These are phyloP conservation scores for Wallacemonas collosoma DNA, from an alignment of 208 protist genomes.

Conservation along the genomic window DNA sequence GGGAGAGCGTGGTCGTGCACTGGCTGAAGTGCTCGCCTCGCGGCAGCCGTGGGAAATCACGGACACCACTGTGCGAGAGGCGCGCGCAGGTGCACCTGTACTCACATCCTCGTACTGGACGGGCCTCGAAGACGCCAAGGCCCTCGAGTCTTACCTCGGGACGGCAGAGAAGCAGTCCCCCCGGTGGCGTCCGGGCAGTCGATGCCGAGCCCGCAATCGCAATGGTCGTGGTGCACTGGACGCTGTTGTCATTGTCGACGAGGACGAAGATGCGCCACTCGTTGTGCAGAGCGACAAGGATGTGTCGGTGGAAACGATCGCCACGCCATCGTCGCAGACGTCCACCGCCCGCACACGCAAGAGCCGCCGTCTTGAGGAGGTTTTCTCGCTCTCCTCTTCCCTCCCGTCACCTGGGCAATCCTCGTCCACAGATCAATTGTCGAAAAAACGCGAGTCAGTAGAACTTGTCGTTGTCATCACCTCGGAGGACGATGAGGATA, in stretches of 20 bases:
- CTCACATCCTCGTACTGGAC: constrained; percentile 44
- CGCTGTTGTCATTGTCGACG: constrained; percentile 8
- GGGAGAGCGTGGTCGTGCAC: not conserved
- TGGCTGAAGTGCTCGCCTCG: not conserved
- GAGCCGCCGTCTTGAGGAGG: constrained; percentile 16
- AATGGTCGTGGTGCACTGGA: too few relatives aligned
- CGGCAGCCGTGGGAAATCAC: constrained; percentile 16
- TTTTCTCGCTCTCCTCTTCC: constrained; percentile 13
- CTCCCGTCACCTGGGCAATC: not conserved
- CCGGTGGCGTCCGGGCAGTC: not conserved
- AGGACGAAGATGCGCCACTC: not conserved
- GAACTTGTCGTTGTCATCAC: not conserved
- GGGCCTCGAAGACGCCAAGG: constrained; percentile 36
- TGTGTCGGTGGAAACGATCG: not conserved
- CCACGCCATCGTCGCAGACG: not conserved
- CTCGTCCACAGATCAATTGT: not conserved
- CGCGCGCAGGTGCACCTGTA: not conserved
- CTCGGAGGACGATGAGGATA: not conserved
- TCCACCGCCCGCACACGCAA: not conserved
- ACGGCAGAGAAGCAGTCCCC: not conserved
- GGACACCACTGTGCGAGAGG: not conserved
- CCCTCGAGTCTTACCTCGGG: constrained; percentile 24
- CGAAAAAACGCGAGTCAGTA: not conserved
- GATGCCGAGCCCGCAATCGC: not conserved
- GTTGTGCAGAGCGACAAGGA: not conserved